phyloP scores from a whole-genome alignment of 495 filamentous ascomycete species.

The Bathelium albidoporum region DNA sequence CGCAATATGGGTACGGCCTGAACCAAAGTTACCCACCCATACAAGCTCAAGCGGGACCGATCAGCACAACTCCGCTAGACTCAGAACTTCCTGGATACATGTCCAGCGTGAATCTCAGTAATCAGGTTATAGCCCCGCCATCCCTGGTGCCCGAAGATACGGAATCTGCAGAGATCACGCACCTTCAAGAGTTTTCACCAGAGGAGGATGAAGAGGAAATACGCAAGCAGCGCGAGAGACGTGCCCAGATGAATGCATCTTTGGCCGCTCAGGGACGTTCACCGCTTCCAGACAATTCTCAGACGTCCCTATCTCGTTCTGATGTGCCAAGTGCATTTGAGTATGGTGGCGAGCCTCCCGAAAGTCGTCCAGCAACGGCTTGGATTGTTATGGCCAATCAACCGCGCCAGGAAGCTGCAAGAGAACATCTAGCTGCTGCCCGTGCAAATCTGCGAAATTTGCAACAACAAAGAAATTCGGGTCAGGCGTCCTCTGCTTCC shows the following conservation, averaged over 20 bases:
- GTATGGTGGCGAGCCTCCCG: not conserved
- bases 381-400: not conserved
- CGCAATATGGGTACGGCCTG: not conserved
- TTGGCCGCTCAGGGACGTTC: not conserved
- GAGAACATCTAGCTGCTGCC: not conserved
- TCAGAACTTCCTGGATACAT: not conserved
- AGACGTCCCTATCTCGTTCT: not conserved
- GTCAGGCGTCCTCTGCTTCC: not conserved
- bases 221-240: not conserved
- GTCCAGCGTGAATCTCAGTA: not conserved
- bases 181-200: not conserved
- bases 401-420: not conserved
- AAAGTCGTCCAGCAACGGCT: not conserved
- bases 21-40: not conserved
- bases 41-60: not conserved
- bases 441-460: not conserved
- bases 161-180: not conserved
- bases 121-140: not conserved
- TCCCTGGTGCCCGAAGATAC: not conserved
- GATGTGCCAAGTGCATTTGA: not conserved
- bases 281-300: not conserved
- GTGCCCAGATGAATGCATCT: not conserved
- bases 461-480: not conserved
- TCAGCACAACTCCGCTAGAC: not conserved
- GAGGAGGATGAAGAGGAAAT: slow-evolving; percentile 1